phyloP scores from a whole-genome alignment of 2,329 filamentous ascomycete genomes.

The Aspergillus costaricaensis region DNA sequence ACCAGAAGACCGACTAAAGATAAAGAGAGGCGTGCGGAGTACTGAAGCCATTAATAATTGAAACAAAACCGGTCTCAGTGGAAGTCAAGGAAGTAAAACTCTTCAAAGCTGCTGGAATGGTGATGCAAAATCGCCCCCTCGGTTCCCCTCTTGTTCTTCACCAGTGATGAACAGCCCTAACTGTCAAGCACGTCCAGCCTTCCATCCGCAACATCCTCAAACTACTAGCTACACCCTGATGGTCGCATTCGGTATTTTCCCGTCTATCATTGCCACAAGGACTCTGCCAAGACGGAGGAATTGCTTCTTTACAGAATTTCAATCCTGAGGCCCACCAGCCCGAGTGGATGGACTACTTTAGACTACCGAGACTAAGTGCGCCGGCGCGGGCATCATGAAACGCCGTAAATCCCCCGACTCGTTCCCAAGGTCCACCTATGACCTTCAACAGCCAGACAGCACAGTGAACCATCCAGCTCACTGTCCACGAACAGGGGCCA shows the following conservation, averaged over 20 bases:
- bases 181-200: slow-evolving; percentile 2
- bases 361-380: slow-evolving; percentile 7
- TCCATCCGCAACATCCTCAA: background rate
- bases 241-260: background rate
- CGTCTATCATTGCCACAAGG: background rate
- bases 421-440: background rate
- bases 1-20: background rate
- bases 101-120: background rate
- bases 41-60: background rate
- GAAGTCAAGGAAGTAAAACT: background rate
- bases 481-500: background rate
- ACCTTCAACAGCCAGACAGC: background rate
- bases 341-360: slow-evolving; percentile 7
- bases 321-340: slow-evolving; percentile 6
- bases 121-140: background rate
- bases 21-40: background rate
- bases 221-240: background rate
- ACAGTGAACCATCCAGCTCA: background rate
- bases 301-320: slow-evolving; percentile 12
- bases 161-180: background rate
- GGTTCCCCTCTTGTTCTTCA: slow-evolving; percentile 2
- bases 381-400: slow-evolving; percentile 17
- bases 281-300: slow-evolving; percentile 19
- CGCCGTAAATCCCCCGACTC: slow-evolving; percentile 14
- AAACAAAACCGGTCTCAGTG: background rate